phyloP scores from a whole-genome alignment of 768 basidiomycete species.

The Tricholoma sp. region DNA sequence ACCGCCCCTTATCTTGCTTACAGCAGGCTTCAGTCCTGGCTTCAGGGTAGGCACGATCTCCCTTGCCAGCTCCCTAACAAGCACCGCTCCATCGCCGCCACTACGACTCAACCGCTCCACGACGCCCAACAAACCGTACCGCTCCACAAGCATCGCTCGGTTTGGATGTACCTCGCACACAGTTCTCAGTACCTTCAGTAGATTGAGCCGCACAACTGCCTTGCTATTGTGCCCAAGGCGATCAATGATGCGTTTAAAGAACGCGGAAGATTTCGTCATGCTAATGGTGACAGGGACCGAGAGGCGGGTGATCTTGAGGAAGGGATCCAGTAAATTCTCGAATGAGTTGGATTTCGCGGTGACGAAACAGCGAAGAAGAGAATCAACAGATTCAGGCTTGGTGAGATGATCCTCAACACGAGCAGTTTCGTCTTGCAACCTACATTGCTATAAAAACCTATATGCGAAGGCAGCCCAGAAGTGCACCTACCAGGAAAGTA shows the following conservation, averaged over 20 bases:
- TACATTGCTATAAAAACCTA: slow-evolving; percentile 20
- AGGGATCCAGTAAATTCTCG: slow-evolving; percentile 88
- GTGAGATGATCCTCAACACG: slow-evolving; percentile 87
- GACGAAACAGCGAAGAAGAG: slow-evolving; percentile 75
- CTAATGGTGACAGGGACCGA: slow-evolving; percentile 71
- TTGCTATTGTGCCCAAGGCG: slow-evolving; percentile 66
- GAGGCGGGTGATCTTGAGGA: slow-evolving; percentile 85
- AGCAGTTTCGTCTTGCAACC: slow-evolving; percentile 94
- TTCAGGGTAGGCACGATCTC: slow-evolving; percentile 78
- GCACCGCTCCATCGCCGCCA: slow-evolving; percentile 75
- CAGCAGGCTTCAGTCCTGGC: slow-evolving; percentile 60
- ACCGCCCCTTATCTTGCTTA: slow-evolving; percentile 19
- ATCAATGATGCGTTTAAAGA: slow-evolving; percentile 87
- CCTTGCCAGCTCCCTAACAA: slow-evolving; percentile 84
- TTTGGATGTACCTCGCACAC: slow-evolving; percentile 92
- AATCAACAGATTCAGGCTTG: slow-evolving; percentile 58
- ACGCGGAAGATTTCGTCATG: slow-evolving; percentile 70
- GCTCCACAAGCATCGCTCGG: slow-evolving; percentile 72
- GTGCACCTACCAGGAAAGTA: slow-evolving; percentile 73
- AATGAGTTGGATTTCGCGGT: slow-evolving; percentile 85
- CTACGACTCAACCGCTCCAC: slow-evolving; percentile 77
- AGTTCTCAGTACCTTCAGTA: slow-evolving; percentile 78
- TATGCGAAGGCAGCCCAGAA: neutral
- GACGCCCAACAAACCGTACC: slow-evolving; percentile 75
- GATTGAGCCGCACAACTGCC: slow-evolving; percentile 86